Evolutionary conservation across 495 filamentous ascomycete genomes (phyloP), one percentile per base, ranked within the genome.

Genomic region (Amphirosellinia nigrospora): DNA sequence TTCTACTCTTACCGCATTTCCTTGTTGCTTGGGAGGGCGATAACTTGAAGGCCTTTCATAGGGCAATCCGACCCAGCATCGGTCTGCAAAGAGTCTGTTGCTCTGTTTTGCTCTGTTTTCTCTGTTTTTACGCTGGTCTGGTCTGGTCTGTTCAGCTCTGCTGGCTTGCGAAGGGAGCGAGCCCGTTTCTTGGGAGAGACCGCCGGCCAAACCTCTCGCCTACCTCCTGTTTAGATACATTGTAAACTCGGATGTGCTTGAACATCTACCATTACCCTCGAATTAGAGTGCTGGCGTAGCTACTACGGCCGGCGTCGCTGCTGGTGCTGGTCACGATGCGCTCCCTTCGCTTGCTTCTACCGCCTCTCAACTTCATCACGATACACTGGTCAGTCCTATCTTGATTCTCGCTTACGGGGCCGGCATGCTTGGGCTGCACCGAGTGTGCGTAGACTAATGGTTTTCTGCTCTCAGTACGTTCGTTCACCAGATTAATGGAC

Each of bases 331-430:
- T 8, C 13, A 65, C n/a, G 34, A 65, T 65, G 63, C 63, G 63
- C 63, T 26, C 63, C 19, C 34, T 65, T 28, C 63, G 63, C 34
- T 34, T n/a, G 45, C 46, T 52, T 53, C 16, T 65, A 41, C 88
- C 89, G 10, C 84, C 86, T 0, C 79, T 90, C 65, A 94, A 94
- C 77, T 96, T 94, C 79, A 89, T 95, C 75, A 93, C 89, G 0
- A 74, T 94, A 39, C 82, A 84, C 70, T 85, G 64, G 64, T 59
- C 26, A 46, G 64, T 67, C 28, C 21, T n/a, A 39, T 5, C 15
- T 32, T 6, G n/a, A 26, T 30, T 52, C 32, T 38, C 62, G 34
- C 63, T 8, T 7, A 11, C 55, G 10, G 8, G 7, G 55, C 55
- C 11, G 2, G 7, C 32, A 3, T 39, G 6, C 30, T 34, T 32